Evolutionary conservation across 2,329 filamentous ascomycete genomes (phyloP).

Genomic region (Fusarium pseudonygamai): DNA sequence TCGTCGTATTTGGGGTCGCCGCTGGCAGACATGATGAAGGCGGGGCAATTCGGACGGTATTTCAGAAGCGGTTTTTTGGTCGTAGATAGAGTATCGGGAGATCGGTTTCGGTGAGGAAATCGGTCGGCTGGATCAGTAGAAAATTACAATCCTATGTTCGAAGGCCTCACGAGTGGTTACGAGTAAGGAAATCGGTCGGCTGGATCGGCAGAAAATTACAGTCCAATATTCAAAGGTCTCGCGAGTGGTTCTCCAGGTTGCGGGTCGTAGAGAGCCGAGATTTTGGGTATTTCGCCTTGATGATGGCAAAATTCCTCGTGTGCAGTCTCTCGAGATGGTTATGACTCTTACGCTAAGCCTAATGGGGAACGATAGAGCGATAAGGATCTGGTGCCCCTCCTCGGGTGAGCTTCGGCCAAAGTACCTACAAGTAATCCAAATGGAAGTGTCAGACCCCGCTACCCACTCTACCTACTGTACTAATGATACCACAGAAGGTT

Average conservation of each 20-base stretch:
- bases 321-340: conserved; percentile 48
- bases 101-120: conserved; percentile 20
- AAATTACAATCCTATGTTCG: conserved; percentile 35
- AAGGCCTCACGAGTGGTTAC: conserved; percentile 22
- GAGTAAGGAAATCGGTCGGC: conserved; percentile 16
- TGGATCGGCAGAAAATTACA: conserved; percentile 33
- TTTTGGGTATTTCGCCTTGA: conserved; percentile 49
- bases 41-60: conserved; percentile 43
- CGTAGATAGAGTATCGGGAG: conserved; percentile 19
- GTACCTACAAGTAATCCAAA: too few relatives aligned
- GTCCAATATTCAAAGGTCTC: conserved; percentile 27
- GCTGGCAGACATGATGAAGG: conserved; percentile 62
- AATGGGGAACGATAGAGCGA: conserved; percentile 50
- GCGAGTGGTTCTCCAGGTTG: conserved; percentile 30
- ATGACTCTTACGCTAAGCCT: conserved; percentile 54
- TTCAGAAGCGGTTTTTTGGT: conserved; percentile 38
- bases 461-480: neutral
- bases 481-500: neutral
- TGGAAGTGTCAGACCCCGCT: neutral
- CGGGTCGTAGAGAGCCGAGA: conserved; percentile 29
- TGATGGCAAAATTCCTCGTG: conserved; percentile 56
- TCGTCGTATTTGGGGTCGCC: conserved; percentile 74
- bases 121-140: conserved; percentile 19
- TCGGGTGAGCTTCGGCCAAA: conserved; percentile 44
- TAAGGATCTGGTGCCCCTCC: conserved; percentile 51